Evolutionary conservation across 345 rosid species (phyloP), one percentile per base, ranked within the genome.

Genomic region (Populus tremula): DNA sequence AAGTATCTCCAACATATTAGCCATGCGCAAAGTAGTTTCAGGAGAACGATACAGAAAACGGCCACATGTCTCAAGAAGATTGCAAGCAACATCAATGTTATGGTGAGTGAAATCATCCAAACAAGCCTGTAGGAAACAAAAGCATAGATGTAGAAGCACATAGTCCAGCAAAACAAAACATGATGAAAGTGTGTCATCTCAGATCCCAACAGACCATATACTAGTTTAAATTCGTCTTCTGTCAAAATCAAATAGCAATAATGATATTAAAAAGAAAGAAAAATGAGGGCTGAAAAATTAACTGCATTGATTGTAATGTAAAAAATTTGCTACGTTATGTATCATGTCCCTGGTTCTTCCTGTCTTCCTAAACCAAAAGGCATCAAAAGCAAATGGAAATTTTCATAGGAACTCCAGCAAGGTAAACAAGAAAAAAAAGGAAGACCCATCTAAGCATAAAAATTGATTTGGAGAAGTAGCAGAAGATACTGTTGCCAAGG

Each of bases 1-100:
- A 83, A 96, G 86, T 84, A 96, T 96, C 87, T 96, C 99, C 87
- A 94, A 85, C 97, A 96, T 93, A 84, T 94, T 96, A 76, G 97
- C 88, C 98, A 96, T 94, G 81, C 97, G 89, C 41, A 91, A 84
- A 38, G 91, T 82, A 84, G 98, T 96, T 85, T 96, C 99, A 76
- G 98, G 94, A 83, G 99, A 96, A 45, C 97, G 95, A 77, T 94
- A 96, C 70, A 96, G 89, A 85, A 94, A 96, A 74, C 97, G 97
- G 41, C 99, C 99, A 82, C 99, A 96, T 8, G 98, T 96, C 93
- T 96, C 98, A 49, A 92, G 89, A 82, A 96, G 98, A 90, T 96
- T 92, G 88, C 99, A 96, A 67, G 97, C 97, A 72, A 92, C 97
- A 82, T 96, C 98, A 84, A 96, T 96, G 89, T 96, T 96, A 83